These are phyloP conservation scores for Trichoderma lentiforme DNA, from an alignment of 2,329 filamentous ascomycete genomes.

Conservation along the genomic window DNA sequence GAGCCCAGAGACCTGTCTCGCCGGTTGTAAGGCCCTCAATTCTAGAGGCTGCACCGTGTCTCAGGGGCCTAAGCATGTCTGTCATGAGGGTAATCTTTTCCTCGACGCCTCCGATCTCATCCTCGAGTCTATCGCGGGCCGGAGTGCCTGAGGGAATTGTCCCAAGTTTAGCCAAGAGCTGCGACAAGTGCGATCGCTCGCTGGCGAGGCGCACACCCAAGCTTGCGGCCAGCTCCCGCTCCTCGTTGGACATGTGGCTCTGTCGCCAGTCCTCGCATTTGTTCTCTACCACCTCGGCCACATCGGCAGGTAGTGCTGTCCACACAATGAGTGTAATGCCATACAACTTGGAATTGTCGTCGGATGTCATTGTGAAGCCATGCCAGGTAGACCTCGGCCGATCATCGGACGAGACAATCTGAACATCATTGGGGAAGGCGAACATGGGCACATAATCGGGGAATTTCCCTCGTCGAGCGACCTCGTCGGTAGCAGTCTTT, in stretches of 20 bases:
- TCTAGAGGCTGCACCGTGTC: conserved; percentile 92
- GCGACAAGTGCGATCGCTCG: conserved; percentile 86
- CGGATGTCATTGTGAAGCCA: conserved; percentile 95
- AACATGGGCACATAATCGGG: conserved; percentile 99
- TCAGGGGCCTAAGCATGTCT: conserved; percentile 85
- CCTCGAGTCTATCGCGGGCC: conserved; percentile 80
- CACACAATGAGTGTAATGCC: conserved; percentile 90
- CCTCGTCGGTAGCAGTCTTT: conserved; percentile 74
- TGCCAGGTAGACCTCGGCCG: conserved; percentile 96
- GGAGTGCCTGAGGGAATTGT: conserved; percentile 74
- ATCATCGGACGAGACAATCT: conserved; percentile 92
- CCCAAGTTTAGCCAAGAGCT: conserved; percentile 79
- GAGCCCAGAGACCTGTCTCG: conserved; percentile 94
- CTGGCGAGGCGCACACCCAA: conserved; percentile 81
- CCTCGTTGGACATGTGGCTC: conserved; percentile 82
- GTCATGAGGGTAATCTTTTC: conserved; percentile 98
- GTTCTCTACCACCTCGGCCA: conserved; percentile 78
- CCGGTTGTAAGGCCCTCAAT: conserved; percentile 95
- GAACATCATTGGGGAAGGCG: conserved; percentile 96
- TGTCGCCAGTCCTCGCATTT: conserved; percentile 84
- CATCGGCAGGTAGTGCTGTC: conserved; percentile 77
- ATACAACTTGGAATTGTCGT: conserved; percentile 87
- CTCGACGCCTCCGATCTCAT: conserved; percentile 91
- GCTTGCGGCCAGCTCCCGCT: conserved; percentile 87
- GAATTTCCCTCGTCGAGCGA: conserved; percentile 76